Base-by-base conservation (phyloP, 2,329 filamentous ascomycete genomes). In the Apiospora marii region DNA sequence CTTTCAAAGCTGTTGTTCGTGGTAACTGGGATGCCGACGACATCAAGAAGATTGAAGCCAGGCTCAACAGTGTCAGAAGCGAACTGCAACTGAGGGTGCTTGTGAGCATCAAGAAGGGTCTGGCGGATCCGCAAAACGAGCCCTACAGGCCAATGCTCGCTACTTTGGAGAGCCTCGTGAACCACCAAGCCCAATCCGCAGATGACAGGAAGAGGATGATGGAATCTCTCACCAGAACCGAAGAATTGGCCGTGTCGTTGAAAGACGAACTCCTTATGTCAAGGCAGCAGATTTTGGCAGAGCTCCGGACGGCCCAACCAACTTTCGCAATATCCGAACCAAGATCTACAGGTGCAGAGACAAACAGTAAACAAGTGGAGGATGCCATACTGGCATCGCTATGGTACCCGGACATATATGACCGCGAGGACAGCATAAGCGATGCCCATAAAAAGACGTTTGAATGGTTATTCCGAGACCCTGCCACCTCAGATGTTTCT, bases 391-490 rank as follows among this genome's bases (percentile, higher is more conserved):
- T 68, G 14, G 41, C 41, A 46, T 30, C 43, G 1, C 41, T 68
- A 0, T 78, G 74, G 73, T 77, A 77, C 44, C 44, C 74, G 13
- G 68, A 27, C 37, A 76, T 75, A 3, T 3, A 16, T 3, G 74
- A 75, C 49, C 75, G 76, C 3, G 72, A 77, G 34, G 75, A 75
- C 13, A 73, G 71, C 22, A 77, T 78, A 37, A 24, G n/a, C 12
- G 67, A 73, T 30, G 74, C 74, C 6, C 71, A 77, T 8, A 68
- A 43, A 1, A 69, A 74, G 8, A 78, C 76, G 0, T 74, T 77
- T 6, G 64, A 72, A 43, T 78, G 76, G 76, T 48, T 78, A 30
- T 78, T 74, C 44, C 68, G 75, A n/a, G 58, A 75, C 19, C 74
- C 74, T 1, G 58, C 68, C 7, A 10, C 43, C 5, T 68, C 51